Evolutionary conservation across 352 stramenopile species (phyloP), one percentile per base, ranked within the genome.

Genomic region (Globisporangium spiculum): DNA sequence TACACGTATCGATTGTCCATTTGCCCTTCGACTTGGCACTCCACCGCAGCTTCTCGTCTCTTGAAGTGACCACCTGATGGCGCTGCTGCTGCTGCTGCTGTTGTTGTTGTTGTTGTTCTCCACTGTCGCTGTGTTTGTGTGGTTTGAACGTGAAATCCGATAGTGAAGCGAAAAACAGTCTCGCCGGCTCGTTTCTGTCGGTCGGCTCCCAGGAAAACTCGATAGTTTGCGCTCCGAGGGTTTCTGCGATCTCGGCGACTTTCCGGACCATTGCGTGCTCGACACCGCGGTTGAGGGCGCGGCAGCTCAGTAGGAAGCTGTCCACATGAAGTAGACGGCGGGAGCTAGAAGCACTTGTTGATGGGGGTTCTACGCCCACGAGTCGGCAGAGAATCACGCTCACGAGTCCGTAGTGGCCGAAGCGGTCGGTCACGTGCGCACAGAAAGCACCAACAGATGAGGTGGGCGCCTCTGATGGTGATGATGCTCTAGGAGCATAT

Each of bases 341-440:
- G 1, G 44, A 20, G 22, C 44, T 52, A 52, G 44, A 20, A 50
- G 20, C 44, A 1, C 18, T 16, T 12, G 24, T 2, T 38, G 57
- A 53, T n/a, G 70, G 26, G 48, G 10, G 1, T 12, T 10, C 48
- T 36, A 63, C 9, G 1, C 16, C 46, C 3, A 66, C 30, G 41
- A 69, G 27, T 12, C 67, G 81, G 60, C 75, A 88, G 18, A 86
- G 66, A 56, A 73, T 68, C 24, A 77, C 70, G 48, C 77, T 83
- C 16, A 93, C 85, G 1, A 93, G 75, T 3, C 85, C 85, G 24
- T 93, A 93, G 63, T 93, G 85, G 20, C 85, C 85, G 48, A 89
- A 92, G 16, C 83, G 80, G 53, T 93, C 85, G 0, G 85, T 92
- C 66, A 92, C 85, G 8, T 83, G 74, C 10, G 81, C 80, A 50